Percentiles rank a stretch among this genome's conserved stretches.
Conservation (phyloP, 2,329 filamentous ascomycete genomes). For the Clonostachys chloroleuca region DNA sequence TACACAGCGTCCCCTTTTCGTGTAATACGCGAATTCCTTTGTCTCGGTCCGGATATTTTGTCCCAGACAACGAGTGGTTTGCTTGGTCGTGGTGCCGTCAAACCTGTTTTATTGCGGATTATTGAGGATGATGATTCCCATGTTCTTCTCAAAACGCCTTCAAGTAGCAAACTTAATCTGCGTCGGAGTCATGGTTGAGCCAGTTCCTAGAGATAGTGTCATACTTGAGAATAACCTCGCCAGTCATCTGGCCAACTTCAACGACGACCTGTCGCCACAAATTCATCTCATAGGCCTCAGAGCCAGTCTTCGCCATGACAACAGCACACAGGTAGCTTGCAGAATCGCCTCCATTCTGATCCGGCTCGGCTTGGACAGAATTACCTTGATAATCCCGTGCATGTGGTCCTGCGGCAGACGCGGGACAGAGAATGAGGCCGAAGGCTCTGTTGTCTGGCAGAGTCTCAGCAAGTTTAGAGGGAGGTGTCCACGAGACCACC, state of each 20-base stretch:
- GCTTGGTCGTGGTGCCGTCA: too few relatives aligned
- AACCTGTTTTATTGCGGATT: too few relatives aligned
- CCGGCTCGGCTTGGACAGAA: neutral
- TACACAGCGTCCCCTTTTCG: too few relatives aligned
- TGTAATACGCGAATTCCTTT: too few relatives aligned
- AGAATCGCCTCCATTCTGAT: neutral
- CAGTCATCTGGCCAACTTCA: slow-evolving; percentile 25
- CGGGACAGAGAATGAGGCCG: slow-evolving; percentile 10
- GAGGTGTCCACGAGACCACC: slow-evolving; percentile 25
- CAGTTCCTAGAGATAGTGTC: slow-evolving; percentile 11
- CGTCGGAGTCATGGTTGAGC: too few relatives aligned
- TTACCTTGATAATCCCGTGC: neutral
- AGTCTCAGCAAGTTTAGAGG: slow-evolving; percentile 5
- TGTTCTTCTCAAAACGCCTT: too few relatives aligned
- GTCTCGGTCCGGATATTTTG: too few relatives aligned
- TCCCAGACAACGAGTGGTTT: too few relatives aligned
- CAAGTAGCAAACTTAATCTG: too few relatives aligned
- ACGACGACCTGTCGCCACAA: slow-evolving; percentile 31
- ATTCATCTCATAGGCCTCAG: slow-evolving; percentile 29
- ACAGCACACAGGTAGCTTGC: slow-evolving; percentile 26
- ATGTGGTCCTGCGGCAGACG: neutral
- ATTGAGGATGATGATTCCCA: too few relatives aligned
- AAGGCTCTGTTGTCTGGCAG: slow-evolving; percentile 12
- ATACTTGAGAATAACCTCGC: slow-evolving; percentile 36
- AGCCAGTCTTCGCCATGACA: slow-evolving; percentile 23